phyloP scores from a whole-genome alignment of 2,329 filamentous ascomycete species.

The Aspergillus terreus region DNA sequence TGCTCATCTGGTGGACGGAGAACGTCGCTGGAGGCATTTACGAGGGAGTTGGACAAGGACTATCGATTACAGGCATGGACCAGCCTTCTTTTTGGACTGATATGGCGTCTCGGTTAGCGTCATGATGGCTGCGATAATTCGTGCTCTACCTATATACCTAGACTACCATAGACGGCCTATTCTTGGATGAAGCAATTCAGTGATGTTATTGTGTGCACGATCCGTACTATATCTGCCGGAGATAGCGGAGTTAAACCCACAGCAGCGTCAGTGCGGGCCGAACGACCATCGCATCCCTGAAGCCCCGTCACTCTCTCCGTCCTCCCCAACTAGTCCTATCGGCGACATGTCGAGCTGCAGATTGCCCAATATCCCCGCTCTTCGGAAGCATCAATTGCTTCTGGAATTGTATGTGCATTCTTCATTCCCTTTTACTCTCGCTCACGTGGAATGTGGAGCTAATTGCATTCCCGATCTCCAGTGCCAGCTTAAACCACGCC shows the following conservation, averaged over 20 bases:
- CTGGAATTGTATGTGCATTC: constrained; percentile 69
- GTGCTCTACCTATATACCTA: no score
- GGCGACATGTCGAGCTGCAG: constrained; percentile 23
- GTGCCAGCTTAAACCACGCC: constrained; percentile 73
- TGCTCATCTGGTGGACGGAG: constrained; percentile 60
- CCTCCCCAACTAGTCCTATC: not conserved
- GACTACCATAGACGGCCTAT: no score
- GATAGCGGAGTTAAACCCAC: not conserved
- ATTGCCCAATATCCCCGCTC: constrained; percentile 43
- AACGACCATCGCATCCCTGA: not conserved
- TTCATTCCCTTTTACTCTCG: not conserved
- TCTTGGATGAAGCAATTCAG: not conserved
- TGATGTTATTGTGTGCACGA: not conserved
- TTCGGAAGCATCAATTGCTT: constrained; percentile 72
- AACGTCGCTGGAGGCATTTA: constrained; percentile 64
- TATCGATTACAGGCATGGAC: constrained; percentile 42
- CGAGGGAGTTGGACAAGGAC: constrained; percentile 58
- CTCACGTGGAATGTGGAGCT: not conserved
- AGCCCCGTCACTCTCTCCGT: not conserved
- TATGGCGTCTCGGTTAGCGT: not conserved
- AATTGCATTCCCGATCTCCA: constrained; percentile 36
- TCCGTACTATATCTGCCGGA: not conserved
- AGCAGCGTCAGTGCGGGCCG: not conserved
- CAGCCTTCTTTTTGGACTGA: constrained; percentile 14
- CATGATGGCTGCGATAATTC: no score